These are phyloP conservation scores for Didymella exigua DNA, from an alignment of 2,329 filamentous ascomycete species.

Conservation along the genomic window DNA sequence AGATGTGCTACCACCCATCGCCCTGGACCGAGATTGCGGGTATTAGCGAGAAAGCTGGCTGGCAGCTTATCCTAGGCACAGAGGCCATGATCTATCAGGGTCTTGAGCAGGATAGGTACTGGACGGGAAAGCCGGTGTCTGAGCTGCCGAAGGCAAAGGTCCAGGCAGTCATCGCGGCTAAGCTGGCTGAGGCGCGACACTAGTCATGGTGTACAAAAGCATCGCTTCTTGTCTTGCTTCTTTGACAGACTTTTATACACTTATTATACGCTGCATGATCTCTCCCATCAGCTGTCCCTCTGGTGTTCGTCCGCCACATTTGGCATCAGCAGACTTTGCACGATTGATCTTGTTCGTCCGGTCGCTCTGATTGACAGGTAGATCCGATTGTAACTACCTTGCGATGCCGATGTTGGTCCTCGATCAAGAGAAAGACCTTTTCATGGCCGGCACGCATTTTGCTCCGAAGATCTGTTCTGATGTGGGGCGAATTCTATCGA, in stretches of 20 bases:
- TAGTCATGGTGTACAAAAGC: slow-evolving; percentile 14
- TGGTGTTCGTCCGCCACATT: too few species aligned
- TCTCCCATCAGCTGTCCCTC: too few species aligned
- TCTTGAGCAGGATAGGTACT: slow-evolving; percentile 66
- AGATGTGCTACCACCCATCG: slow-evolving; percentile 82
- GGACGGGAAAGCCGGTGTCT: slow-evolving; percentile 66
- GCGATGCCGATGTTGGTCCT: too few species aligned
- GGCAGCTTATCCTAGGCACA: slow-evolving; percentile 76
- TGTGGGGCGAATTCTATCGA: too few species aligned
- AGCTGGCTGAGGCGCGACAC: slow-evolving; percentile 29
- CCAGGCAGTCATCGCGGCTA: slow-evolving; percentile 57
- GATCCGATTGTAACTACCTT: too few species aligned
- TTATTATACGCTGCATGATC: too few species aligned
- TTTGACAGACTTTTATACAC: not conserved
- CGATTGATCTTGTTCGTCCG: too few species aligned
- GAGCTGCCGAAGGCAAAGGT: slow-evolving; percentile 66
- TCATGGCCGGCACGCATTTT: too few species aligned
- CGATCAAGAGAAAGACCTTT: too few species aligned
- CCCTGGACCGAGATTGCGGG: slow-evolving; percentile 67
- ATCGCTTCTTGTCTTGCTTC: not conserved
- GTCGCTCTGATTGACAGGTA: too few species aligned
- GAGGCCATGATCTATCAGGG: slow-evolving; percentile 81
- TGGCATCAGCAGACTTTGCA: too few species aligned
- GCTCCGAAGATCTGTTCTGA: too few species aligned
- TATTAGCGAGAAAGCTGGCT: slow-evolving; percentile 65